These are phyloP conservation scores for Hortaea sp. DNA, from an alignment of 2,329 filamentous ascomycete species.

Conservation along the genomic window DNA sequence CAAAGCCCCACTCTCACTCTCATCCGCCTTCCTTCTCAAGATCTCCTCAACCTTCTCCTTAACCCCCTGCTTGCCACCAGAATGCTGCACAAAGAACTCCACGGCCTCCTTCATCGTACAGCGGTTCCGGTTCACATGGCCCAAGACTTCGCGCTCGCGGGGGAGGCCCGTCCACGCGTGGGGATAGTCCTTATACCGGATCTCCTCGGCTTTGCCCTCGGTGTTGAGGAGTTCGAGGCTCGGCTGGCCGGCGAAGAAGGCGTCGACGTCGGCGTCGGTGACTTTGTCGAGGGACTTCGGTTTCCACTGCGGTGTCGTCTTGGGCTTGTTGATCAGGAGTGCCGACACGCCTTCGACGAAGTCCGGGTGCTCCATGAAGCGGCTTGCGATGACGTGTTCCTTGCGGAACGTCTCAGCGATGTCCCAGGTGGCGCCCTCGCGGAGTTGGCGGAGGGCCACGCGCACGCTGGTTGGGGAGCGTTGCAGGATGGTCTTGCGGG, in stretches of 20 bases:
- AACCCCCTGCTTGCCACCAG: conserved; percentile 36
- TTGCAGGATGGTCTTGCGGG: conserved; percentile 61
- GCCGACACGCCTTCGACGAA: conserved; percentile 88
- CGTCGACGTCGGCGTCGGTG: conserved; percentile 45
- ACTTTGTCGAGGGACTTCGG: conserved; percentile 65
- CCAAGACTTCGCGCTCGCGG: conserved; percentile 52
- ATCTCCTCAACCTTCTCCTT: conserved; percentile 50
- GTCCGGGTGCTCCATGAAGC: conserved; percentile 86
- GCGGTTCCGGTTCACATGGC: conserved; percentile 26
- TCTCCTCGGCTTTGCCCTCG: conserved; percentile 13
- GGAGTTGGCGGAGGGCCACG: conserved; percentile 77
- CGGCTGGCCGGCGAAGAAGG: conserved; percentile 52
- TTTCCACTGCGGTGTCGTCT: conserved; percentile 61
- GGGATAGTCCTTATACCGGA: conserved; percentile 60
- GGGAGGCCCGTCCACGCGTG: conserved; percentile 62
- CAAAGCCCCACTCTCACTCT: background rate
- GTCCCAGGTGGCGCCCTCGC: conserved; percentile 61
- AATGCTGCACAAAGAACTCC: conserved; percentile 29
- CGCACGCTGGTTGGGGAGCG: conserved; percentile 81
- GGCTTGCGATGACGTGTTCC: conserved; percentile 72
- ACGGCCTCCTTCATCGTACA: conserved; percentile 28
- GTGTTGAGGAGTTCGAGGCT: conserved; percentile 48
- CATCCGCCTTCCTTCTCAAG: conserved; percentile 3
- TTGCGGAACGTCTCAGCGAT: conserved; percentile 77
- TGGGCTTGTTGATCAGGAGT: conserved; percentile 61